phyloP scores from a whole-genome alignment of 352 stramenopile genomes.

The Elongisporangium undulatum region DNA sequence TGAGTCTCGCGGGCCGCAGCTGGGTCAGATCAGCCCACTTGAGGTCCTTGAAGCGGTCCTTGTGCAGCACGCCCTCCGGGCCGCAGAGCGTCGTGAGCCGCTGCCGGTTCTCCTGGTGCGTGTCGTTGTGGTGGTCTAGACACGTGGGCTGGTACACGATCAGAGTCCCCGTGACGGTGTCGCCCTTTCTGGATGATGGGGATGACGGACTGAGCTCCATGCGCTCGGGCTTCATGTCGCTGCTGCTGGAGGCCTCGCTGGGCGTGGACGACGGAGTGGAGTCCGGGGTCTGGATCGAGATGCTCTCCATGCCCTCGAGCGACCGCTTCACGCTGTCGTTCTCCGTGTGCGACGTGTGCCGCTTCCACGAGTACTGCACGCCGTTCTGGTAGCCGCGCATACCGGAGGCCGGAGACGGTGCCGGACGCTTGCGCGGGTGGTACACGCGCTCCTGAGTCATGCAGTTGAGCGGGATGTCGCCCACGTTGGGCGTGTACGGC shows the following conservation, averaged over 20 bases:
- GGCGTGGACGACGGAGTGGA: neutral
- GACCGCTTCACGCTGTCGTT: slow-evolving; percentile 11
- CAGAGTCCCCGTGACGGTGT: slow-evolving; percentile 30
- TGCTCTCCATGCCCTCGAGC: neutral
- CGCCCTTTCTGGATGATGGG: slow-evolving; percentile 14
- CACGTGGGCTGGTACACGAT: slow-evolving; percentile 69
- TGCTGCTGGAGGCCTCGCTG: slow-evolving; percentile 2
- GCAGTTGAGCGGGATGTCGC: slow-evolving; percentile 32
- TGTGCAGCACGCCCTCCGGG: slow-evolving; percentile 58
- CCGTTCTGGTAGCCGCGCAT: slow-evolving; percentile 19
- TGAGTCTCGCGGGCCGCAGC: slow-evolving; percentile 39
- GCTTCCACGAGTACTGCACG: slow-evolving; percentile 31
- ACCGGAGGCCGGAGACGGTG: slow-evolving; percentile 24
- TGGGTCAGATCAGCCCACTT: slow-evolving; percentile 56
- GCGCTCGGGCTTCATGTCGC: slow-evolving; percentile 5
- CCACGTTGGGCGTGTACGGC: slow-evolving; percentile 17
- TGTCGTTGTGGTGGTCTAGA: slow-evolving; percentile 72
- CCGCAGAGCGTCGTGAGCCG: slow-evolving; percentile 48
- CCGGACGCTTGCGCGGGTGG: slow-evolving; percentile 27
- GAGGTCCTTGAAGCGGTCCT: slow-evolving; percentile 55
- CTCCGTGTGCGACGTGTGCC: slow-evolving; percentile 11
- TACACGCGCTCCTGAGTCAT: slow-evolving; percentile 43
- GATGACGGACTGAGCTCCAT: neutral
- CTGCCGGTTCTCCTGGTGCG: slow-evolving; percentile 64
- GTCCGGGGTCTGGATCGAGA: slow-evolving; percentile 1